Percentiles rank a stretch among this genome's conserved stretches.
These are phyloP conservation scores for Rhizodiscina lignyota DNA, from an alignment of 495 filamentous ascomycete genomes.

Conservation along the genomic window DNA sequence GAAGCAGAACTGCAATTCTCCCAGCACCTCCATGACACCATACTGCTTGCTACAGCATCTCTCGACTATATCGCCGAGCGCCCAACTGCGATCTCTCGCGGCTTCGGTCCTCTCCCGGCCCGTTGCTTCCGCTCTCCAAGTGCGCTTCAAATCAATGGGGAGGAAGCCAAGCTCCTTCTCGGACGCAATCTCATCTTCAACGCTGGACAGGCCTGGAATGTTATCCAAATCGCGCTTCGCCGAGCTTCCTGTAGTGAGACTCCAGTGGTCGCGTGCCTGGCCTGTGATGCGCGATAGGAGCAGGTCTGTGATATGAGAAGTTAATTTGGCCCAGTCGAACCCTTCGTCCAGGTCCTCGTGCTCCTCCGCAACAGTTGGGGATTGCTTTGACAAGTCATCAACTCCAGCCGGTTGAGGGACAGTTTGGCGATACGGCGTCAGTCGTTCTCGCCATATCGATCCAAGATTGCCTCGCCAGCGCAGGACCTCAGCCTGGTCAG, in stretches of 20 bases:
- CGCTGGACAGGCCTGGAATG: conserved; percentile 21
- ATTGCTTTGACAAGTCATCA: conserved; percentile 1
- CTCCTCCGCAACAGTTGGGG: conserved; percentile 1
- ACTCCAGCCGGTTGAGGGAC: not conserved
- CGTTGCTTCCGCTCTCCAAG: conserved; percentile 50
- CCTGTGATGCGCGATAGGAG: conserved; percentile 34
- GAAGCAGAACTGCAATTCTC: conserved; percentile 77
- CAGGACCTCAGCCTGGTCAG: conserved; percentile 14
- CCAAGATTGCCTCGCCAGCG: conserved; percentile 27
- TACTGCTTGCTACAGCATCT: conserved; percentile 11
- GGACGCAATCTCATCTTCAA: conserved; percentile 8
- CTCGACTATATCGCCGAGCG: conserved; percentile 36
- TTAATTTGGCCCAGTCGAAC: conserved; percentile 28
- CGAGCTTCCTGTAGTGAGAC: conserved; percentile 28
- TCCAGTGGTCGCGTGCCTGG: conserved; percentile 28
- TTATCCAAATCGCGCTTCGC: conserved; percentile 28
- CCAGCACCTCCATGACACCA: conserved; percentile 47
- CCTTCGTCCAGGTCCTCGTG: conserved; percentile 13
- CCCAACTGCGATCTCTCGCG: conserved; percentile 56
- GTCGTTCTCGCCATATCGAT: conserved; percentile 22
- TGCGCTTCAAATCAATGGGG: conserved; percentile 34
- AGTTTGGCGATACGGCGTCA: conserved; percentile 26
- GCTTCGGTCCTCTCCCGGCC: conserved; percentile 58
- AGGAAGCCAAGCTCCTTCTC: conserved; percentile 33
- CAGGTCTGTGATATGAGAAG: conserved; percentile 27